Evolutionary conservation across 495 filamentous ascomycete species (phyloP), one percentile per base, ranked within the genome.

Genomic region (Staphylotrichum tortipilum): DNA sequence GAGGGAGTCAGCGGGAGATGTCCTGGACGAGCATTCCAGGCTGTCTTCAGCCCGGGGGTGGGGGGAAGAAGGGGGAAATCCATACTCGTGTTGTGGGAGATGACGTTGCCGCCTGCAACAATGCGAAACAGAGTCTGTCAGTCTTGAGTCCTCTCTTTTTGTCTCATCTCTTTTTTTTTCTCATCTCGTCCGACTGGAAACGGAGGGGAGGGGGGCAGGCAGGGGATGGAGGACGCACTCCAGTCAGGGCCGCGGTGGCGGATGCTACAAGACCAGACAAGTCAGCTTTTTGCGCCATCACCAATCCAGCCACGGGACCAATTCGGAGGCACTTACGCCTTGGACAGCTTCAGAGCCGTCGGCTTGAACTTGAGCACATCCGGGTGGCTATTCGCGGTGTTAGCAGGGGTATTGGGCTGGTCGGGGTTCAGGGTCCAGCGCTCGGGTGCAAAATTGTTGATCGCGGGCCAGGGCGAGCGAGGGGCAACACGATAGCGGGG

Each of bases 201-300:
- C 11, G 26, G 18, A n/a, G 37, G 41, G 38, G 17, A 46, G n/a
- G n/a, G n/a, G n/a, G n/a, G n/a, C n/a, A n/a, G n/a, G n/a, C n/a
- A n/a, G n/a, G n/a, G n/a, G n/a, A n/a, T n/a, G n/a, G n/a, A n/a
- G 48, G 52, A 70, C 88, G 85, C 73, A 94, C 90, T 96, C 92
- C 92, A 97, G 78, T 98, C 92, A 56, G 94, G 92, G 60, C 92
- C 94, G 68, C 92, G 85, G 69, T 98, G 92, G 58, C 92, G 88
- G 59, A 94, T 81, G 67, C 88, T 94, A 65, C 56, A 47, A 61
- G 47, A 63, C 57, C 64, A 68, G 66, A 43, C 55, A 52, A 36
- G 69, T 71, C 69, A 69, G 64, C n/a, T n/a, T n/a, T 68, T 67
- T 67, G 63, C 58, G 61, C 35, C 44, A 48, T 60, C 29, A 47